Percentiles rank a stretch among this genome's conserved stretches.
Evolutionary conservation across 257 asterid species (phyloP).

Genomic region (Solanum chiquidenum): DNA sequence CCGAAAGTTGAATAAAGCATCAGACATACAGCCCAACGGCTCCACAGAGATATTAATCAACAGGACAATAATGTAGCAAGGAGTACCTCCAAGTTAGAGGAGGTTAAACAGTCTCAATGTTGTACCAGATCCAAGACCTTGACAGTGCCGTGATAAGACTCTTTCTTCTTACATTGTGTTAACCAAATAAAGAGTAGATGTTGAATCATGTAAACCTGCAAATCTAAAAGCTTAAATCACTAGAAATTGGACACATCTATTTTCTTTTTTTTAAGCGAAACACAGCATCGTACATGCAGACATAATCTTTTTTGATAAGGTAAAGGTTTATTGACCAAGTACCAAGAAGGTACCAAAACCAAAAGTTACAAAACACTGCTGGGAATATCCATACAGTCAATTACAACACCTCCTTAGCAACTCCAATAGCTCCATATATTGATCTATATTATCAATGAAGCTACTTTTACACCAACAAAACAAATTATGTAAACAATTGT

Average conservation of each 20-base stretch:
- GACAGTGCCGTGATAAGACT: not conserved
- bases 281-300: not conserved
- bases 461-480: not conserved
- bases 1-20: not conserved
- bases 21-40: not conserved
- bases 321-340: not conserved
- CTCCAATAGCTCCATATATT: not conserved
- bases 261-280: not conserved
- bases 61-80: not conserved
- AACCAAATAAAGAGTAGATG: not conserved
- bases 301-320: not conserved
- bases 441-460: not conserved
- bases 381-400: not conserved
- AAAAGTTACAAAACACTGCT: not conserved
- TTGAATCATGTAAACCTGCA: not conserved
- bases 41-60: not conserved
- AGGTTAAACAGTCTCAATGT: not conserved
- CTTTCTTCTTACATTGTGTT: not conserved
- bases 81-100: not conserved
- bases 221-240: not conserved
- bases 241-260: not conserved
- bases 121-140: not conserved
- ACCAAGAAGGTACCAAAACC: not conserved
- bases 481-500: not conserved
- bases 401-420: not conserved